Percentiles rank a stretch among this genome's conserved stretches.
Evolutionary conservation across 441 rosid genomes (phyloP).

Genomic region (Adansonia madagascariensis): DNA sequence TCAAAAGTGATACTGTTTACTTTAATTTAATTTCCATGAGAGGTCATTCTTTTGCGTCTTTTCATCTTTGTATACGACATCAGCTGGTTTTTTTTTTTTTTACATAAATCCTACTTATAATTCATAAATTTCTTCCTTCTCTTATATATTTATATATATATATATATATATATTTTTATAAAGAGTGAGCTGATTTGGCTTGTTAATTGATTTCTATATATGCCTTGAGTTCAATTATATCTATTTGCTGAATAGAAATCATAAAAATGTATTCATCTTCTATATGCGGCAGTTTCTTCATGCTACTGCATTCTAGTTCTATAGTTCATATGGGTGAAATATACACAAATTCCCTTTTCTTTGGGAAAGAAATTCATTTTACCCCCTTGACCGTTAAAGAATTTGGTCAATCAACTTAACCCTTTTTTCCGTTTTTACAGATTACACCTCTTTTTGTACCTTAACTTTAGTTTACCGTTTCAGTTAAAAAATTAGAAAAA

Average conservation of each 20-base stretch:
- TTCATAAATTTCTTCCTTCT: not conserved
- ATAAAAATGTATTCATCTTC: not conserved
- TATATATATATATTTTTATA: too few relatives aligned
- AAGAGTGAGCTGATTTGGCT: not conserved
- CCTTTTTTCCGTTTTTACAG: not conserved
- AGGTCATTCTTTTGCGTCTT: not conserved
- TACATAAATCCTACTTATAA: not conserved
- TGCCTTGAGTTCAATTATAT: not conserved
- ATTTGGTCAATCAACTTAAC: not conserved
- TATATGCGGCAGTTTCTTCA: not conserved
- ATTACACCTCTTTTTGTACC: not conserved
- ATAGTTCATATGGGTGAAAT: too few relatives aligned
- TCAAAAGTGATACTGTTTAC: not conserved
- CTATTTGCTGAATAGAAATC: not conserved
- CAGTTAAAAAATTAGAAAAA: too few relatives aligned
- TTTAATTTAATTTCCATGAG: not conserved
- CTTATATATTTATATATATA: too few relatives aligned
- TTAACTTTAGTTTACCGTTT: too few relatives aligned
- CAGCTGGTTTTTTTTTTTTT: not conserved
- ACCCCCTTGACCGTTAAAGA: not conserved
- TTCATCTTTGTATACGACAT: not conserved
- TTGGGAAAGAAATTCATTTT: too few relatives aligned
- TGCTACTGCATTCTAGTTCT: not conserved
- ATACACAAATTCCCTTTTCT: not conserved
- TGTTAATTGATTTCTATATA: not conserved